These are phyloP conservation scores for Diaporthe amygdali DNA, from an alignment of 2,329 filamentous ascomycete species.

Conservation along the genomic window DNA sequence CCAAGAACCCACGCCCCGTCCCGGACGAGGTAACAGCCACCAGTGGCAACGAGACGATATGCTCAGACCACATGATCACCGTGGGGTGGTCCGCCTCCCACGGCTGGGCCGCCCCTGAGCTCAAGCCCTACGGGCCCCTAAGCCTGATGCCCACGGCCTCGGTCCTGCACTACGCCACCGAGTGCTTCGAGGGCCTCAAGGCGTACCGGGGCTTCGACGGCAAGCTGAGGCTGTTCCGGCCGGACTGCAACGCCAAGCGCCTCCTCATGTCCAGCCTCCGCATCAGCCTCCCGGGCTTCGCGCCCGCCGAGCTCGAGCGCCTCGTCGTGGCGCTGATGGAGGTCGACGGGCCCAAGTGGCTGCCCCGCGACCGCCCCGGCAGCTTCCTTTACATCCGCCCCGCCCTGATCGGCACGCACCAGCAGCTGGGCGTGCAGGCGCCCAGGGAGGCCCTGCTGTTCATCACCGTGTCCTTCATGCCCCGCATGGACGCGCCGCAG, in stretches of 20 bases:
- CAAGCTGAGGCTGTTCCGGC: slow-evolving; percentile 78
- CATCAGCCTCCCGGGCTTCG: slow-evolving; percentile 77
- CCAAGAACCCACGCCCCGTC: slow-evolving; percentile 55
- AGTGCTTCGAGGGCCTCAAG: slow-evolving; percentile 89
- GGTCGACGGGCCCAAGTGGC: slow-evolving; percentile 78
- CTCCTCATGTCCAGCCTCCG: slow-evolving; percentile 65
- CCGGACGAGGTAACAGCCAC: slow-evolving; percentile 55
- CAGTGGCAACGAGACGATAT: slow-evolving; percentile 57
- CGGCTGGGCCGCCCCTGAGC: slow-evolving; percentile 77
- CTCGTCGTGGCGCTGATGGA: slow-evolving; percentile 75
- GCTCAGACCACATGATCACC: slow-evolving; percentile 90
- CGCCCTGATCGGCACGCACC: slow-evolving; percentile 82
- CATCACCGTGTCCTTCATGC: slow-evolving; percentile 73
- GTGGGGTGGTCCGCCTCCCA: slow-evolving; percentile 66
- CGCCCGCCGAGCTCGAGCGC: slow-evolving; percentile 73
- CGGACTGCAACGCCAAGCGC: slow-evolving; percentile 72
- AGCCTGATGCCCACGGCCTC: slow-evolving; percentile 81
- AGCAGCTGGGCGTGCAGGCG: slow-evolving; percentile 79
- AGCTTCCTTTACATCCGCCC: slow-evolving; percentile 85
- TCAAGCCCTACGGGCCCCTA: slow-evolving; percentile 79
- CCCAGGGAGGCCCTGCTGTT: slow-evolving; percentile 89
- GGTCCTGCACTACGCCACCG: slow-evolving; percentile 85
- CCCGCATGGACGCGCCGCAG: slow-evolving; percentile 53
- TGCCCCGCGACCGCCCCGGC: slow-evolving; percentile 71
- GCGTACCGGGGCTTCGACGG: slow-evolving; percentile 81